Evolutionary conservation across 2,329 filamentous ascomycete genomes (phyloP).

Genomic region (Amauroascus verrucosus): DNA sequence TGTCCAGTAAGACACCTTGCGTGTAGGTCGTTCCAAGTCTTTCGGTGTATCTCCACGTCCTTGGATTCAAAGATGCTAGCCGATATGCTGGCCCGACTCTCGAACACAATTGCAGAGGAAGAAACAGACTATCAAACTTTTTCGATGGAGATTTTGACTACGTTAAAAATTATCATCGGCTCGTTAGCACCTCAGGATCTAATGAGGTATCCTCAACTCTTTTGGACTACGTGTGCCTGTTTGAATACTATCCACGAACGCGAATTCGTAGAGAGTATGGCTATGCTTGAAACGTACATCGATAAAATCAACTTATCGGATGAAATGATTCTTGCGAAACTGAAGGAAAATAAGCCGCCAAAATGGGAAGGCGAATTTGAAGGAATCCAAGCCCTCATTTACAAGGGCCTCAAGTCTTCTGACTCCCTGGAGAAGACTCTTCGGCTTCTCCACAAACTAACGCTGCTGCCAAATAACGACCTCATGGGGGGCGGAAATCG

Average conservation of each 20-base stretch:
- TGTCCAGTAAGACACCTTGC: constrained; percentile 91
- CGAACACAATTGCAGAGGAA: constrained; percentile 93
- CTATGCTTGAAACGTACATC: constrained; percentile 81
- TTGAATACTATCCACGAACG: constrained; percentile 93
- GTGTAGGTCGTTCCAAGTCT: constrained; percentile 94
- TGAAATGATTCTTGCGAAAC: constrained; percentile 54
- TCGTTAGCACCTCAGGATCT: constrained; percentile 72
- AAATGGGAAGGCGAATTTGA: constrained; percentile 86
- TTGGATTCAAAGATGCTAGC: constrained; percentile 89
- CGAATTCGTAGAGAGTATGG: constrained; percentile 82
- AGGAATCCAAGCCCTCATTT: constrained; percentile 72
- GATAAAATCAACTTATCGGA: constrained; percentile 72
- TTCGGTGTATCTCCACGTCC: constrained; percentile 82
- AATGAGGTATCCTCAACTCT: constrained; percentile 83
- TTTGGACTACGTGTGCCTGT: constrained; percentile 96
- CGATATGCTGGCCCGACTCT: constrained; percentile 89
- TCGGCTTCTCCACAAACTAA: constrained; percentile 64
- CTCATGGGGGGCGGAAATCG: constrained; percentile 75
- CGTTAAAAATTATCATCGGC: constrained; percentile 78
- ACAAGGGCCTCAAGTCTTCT: constrained; percentile 86
- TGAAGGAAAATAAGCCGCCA: constrained; percentile 68
- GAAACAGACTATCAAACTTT: constrained; percentile 92
- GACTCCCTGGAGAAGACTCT: constrained; percentile 69
- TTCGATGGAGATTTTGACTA: constrained; percentile 94
- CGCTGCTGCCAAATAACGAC: constrained; percentile 65